phyloP scores from a whole-genome alignment of 306 rosid species.

The Sesbania bispinosa region DNA sequence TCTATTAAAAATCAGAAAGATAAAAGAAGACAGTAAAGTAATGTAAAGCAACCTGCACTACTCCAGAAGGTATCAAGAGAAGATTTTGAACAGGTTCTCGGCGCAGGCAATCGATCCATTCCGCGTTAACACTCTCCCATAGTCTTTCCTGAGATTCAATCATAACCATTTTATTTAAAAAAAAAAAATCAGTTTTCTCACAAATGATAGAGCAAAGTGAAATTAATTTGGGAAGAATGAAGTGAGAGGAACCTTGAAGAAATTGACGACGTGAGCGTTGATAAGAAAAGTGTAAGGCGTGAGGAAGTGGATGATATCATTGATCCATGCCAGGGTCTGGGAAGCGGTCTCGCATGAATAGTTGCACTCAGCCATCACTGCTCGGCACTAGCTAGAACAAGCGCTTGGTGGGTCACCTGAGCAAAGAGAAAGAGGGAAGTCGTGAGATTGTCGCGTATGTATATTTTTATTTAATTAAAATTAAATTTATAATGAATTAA shows the following conservation, averaged over 20 bases:
- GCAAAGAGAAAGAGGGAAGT: no score
- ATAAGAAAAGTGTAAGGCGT: slow-evolving; percentile 48
- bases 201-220: neutral
- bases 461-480: no score
- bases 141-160: slow-evolving; percentile 54
- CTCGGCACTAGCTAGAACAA: neutral
- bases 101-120: slow-evolving; percentile 81
- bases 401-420: no score
- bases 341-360: slow-evolving; percentile 56
- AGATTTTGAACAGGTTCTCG: slow-evolving; percentile 58
- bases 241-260: slow-evolving; percentile 52
- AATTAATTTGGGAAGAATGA: neutral
- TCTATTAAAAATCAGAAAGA: neutral
- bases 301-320: slow-evolving; percentile 64
- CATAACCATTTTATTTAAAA: neutral
- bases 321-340: slow-evolving; percentile 59
- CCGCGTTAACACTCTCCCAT: slow-evolving; percentile 69
- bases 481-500: no score
- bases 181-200: neutral
- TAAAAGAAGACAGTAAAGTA: neutral
- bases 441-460: no score
- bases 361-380: slow-evolving; percentile 12
- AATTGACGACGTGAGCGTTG: slow-evolving; percentile 74
- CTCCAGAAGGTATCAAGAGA: slow-evolving; percentile 76
- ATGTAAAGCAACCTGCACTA: slow-evolving; percentile 51